phyloP scores from a whole-genome alignment of 768 basidiomycete species.

The Leucosporidium scottii region DNA sequence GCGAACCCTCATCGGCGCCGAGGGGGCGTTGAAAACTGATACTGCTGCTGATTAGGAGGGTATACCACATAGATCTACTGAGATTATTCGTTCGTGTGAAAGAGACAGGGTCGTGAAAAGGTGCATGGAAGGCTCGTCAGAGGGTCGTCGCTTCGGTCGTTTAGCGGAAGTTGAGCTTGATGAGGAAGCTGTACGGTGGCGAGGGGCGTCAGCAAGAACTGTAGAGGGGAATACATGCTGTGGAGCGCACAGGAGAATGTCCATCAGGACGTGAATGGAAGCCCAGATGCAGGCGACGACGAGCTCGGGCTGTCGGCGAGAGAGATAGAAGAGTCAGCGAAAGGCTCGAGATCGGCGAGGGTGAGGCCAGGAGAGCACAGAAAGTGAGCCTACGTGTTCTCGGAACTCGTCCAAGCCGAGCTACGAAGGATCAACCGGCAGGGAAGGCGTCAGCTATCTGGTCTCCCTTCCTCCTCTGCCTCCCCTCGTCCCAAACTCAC shows the following conservation, averaged over 20 bases:
- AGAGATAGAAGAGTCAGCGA: slow-evolving; percentile 7
- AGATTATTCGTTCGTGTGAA: too few relatives aligned
- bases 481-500: slow-evolving; percentile 7
- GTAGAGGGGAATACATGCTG: neutral
- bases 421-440: slow-evolving; percentile 23
- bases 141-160: too few relatives aligned
- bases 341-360: neutral
- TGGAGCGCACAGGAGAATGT: slow-evolving; percentile 41
- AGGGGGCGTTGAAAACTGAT: too few relatives aligned
- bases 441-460: too few relatives aligned
- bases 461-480: too few relatives aligned
- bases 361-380: slow-evolving; percentile 19
- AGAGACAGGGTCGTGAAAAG: too few relatives aligned
- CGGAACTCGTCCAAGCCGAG: slow-evolving; percentile 45
- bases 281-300: slow-evolving; percentile 40
- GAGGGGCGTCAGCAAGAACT: too few relatives aligned
- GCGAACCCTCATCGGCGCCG: too few relatives aligned
- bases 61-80: too few relatives aligned
- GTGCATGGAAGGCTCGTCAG: too few relatives aligned
- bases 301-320: slow-evolving; percentile 25
- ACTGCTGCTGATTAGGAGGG: too few relatives aligned
- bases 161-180: slow-evolving; percentile 6
- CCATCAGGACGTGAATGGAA: slow-evolving; percentile 44
- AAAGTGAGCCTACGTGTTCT: slow-evolving; percentile 41
- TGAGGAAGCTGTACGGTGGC: neutral